These are phyloP conservation scores for Hypoxylon sp. DNA, from an alignment of 2,329 filamentous ascomycete genomes.

Conservation along the genomic window DNA sequence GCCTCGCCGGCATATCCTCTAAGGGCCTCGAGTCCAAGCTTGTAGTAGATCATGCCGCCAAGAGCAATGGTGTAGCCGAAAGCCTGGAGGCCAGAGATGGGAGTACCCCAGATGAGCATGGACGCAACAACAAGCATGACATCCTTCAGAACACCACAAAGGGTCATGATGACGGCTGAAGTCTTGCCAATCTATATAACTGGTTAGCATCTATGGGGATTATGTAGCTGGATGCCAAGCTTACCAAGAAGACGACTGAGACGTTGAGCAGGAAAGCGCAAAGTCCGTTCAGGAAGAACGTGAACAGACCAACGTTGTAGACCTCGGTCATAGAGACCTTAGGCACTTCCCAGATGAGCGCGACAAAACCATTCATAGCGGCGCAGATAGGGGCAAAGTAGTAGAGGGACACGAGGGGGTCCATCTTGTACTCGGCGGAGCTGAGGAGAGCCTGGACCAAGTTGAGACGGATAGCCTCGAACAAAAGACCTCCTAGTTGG, in stretches of 20 bases:
- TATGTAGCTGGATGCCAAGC: constrained; percentile 48
- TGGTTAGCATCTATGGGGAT: constrained; percentile 44
- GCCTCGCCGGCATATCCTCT: constrained; percentile 81
- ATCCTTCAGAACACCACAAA: constrained; percentile 89
- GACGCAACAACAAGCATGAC: constrained; percentile 83
- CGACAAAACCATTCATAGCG: constrained; percentile 80
- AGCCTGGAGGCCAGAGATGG: constrained; percentile 79
- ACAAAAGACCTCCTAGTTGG: constrained; percentile 81
- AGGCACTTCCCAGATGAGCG: constrained; percentile 79
- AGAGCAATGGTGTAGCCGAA: constrained; percentile 87
- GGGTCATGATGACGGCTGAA: constrained; percentile 85
- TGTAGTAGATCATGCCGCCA: constrained; percentile 84
- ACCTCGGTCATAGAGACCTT: constrained; percentile 76
- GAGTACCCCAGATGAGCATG: constrained; percentile 84
- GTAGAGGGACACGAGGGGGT: constrained; percentile 87
- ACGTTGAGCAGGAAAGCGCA: constrained; percentile 86
- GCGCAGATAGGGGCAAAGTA: constrained; percentile 90
- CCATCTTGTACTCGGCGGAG: constrained; percentile 91
- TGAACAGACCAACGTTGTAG: constrained; percentile 77
- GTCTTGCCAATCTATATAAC: constrained; percentile 84
- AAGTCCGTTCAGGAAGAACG: constrained; percentile 79
- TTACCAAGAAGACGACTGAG: constrained; percentile 86
- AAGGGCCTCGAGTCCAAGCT: constrained; percentile 84
- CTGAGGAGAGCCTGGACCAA: constrained; percentile 87
- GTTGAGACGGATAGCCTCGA: constrained; percentile 84